Percentiles rank a stretch among this genome's conserved stretches.
These are phyloP conservation scores for Pugionium dolabratum DNA, from an alignment of 345 rosid species.

Conservation along the genomic window DNA sequence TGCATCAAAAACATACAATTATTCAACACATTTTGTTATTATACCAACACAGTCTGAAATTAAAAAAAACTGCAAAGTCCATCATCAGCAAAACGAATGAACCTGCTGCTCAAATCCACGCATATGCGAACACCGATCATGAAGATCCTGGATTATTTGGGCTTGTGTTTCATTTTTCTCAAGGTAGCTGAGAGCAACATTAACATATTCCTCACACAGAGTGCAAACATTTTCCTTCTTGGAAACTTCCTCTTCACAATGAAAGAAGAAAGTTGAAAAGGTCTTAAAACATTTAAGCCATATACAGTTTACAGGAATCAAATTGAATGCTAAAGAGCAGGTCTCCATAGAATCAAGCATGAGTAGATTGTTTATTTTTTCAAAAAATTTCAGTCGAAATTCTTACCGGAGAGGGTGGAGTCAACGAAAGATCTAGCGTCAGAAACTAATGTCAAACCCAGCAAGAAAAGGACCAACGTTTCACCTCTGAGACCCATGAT, in stretches of 20 bases:
- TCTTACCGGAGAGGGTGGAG: slow-evolving; percentile 27
- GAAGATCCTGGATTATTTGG: slow-evolving; percentile 59
- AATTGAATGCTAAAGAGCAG: no score
- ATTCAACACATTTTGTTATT: no score
- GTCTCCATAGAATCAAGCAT: no score
- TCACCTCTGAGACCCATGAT: slow-evolving; percentile 60
- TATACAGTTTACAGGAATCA: no score
- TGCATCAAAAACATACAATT: slow-evolving; percentile 27
- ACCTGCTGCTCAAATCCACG: slow-evolving; percentile 68
- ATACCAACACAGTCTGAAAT: no score
- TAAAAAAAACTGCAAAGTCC: no score
- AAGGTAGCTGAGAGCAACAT: slow-evolving; percentile 63
- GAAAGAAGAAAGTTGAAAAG: not conserved
- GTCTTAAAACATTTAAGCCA: no score
- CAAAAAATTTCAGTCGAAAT: no score
- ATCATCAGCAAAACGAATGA: not conserved
- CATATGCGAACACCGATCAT: slow-evolving; percentile 59
- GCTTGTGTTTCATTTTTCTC: slow-evolving; percentile 70
- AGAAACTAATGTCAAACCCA: slow-evolving; percentile 53
- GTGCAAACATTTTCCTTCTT: slow-evolving; percentile 58
- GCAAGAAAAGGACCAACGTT: slow-evolving; percentile 54
- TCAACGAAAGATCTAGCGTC: slow-evolving; percentile 62
- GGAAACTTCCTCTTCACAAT: slow-evolving; percentile 38
- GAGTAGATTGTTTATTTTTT: no score
- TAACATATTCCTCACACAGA: slow-evolving; percentile 77